Conservation (phyloP, 352 stramenopile species). For the Elongisporangium senticosum region DNA sequence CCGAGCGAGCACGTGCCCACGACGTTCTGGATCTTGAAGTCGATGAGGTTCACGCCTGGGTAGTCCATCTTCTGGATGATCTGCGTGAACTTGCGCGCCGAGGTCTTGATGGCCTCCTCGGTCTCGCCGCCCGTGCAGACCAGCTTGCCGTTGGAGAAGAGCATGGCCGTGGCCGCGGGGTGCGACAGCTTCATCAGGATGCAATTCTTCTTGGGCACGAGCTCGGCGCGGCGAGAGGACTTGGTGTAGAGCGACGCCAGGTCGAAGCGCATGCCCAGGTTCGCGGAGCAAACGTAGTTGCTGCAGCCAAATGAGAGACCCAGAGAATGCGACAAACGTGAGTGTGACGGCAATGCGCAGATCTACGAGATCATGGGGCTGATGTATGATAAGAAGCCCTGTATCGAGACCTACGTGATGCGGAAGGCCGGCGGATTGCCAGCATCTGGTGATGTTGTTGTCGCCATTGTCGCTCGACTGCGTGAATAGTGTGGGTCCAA, state of each 20-base stretch:
- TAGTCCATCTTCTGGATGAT: constrained; percentile 86
- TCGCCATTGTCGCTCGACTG: background rate
- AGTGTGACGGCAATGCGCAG: background rate
- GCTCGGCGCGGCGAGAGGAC: constrained; percentile 65
- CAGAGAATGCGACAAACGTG: background rate
- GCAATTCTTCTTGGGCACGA: constrained; percentile 85
- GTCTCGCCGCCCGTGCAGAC: constrained; percentile 70
- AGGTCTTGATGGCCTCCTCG: constrained; percentile 71
- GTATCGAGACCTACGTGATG: constrained; percentile 44
- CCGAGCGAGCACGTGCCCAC: constrained; percentile 63
- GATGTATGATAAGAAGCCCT: background rate
- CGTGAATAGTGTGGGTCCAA: background rate
- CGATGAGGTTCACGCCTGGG: constrained; percentile 78
- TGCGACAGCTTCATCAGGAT: constrained; percentile 74
- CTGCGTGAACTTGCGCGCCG: constrained; percentile 73
- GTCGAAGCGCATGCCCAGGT: constrained; percentile 80
- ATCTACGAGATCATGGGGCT: background rate
- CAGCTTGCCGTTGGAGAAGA: constrained; percentile 81
- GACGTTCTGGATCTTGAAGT: constrained; percentile 87
- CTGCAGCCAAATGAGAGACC: constrained; percentile 13
- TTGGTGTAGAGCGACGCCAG: constrained; percentile 64
- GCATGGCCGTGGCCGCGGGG: constrained; percentile 73
- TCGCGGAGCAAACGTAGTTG: constrained; percentile 77
- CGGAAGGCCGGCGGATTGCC: constrained; percentile 26
- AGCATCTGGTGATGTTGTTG: background rate